Percentiles rank a stretch among this genome's conserved stretches.
Evolutionary conservation across 1,284 basidiomycete genomes (phyloP).

Genomic region (Farysia itapuensis): DNA sequence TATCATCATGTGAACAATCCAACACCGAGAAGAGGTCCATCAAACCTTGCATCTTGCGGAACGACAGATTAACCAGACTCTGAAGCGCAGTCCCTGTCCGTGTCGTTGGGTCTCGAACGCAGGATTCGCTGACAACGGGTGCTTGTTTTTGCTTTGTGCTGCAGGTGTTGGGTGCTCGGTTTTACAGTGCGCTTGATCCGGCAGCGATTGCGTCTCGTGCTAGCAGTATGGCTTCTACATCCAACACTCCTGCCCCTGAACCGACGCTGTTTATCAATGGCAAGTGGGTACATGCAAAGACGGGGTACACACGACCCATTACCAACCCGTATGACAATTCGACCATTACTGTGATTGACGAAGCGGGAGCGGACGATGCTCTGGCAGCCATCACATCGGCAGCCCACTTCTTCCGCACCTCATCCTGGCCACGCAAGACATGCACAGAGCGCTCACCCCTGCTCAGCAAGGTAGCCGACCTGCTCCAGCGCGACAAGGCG

Average conservation of each 20-base stretch:
- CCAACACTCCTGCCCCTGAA: constrained; percentile 21
- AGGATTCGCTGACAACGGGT: not conserved
- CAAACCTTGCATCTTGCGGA: constrained; percentile 35
- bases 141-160: not conserved
- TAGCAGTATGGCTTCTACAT: constrained; percentile 42
- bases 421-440: constrained; percentile 42
- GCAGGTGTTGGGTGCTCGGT: not conserved
- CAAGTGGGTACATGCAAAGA: constrained; percentile 47
- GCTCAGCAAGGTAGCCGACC: constrained; percentile 45
- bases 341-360: constrained; percentile 48
- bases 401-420: constrained; percentile 43
- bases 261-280: constrained; percentile 59
- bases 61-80: constrained; percentile 45
- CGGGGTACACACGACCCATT: constrained; percentile 45
- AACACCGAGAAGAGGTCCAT: constrained; percentile 44
- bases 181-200: constrained; percentile 5
- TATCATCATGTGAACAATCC: constrained; percentile 48
- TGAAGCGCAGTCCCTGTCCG: constrained; percentile 5
- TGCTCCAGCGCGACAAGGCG: constrained; percentile 51
- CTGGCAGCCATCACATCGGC: constrained; percentile 46
- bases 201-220: constrained; percentile 27
- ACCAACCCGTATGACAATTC: constrained; percentile 54
- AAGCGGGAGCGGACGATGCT: constrained; percentile 50
- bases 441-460: constrained; percentile 37
- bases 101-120: not conserved